Conservation (phyloP, 495 filamentous ascomycete species). For the Xylaria acuta region DNA sequence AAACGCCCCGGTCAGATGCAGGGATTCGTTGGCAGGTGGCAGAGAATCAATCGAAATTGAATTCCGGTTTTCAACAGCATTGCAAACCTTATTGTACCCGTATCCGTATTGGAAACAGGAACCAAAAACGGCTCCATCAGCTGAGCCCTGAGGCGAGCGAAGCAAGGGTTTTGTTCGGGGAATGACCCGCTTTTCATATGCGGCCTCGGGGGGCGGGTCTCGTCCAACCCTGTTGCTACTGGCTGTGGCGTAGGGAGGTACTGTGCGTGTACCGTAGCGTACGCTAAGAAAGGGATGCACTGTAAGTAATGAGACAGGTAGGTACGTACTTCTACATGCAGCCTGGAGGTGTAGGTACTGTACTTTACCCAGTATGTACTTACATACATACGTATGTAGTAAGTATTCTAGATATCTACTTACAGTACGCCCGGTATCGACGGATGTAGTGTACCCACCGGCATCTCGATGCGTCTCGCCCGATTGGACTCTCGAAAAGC, state of each 20-base stretch:
- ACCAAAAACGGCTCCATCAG: not conserved
- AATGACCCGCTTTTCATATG: not conserved
- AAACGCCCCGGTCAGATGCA: too few relatives aligned
- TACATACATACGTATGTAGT: too few relatives aligned
- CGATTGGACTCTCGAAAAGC: not conserved
- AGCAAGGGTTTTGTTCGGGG: not conserved
- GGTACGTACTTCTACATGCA: not conserved
- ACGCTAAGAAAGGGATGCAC: too few relatives aligned
- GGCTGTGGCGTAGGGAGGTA: not conserved
- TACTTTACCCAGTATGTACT: too few relatives aligned
- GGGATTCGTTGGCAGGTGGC: not conserved
- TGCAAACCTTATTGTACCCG: not conserved
- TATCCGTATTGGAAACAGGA: not conserved
- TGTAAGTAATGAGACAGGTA: too few relatives aligned
- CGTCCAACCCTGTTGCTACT: not conserved
- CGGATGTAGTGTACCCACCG: not conserved
- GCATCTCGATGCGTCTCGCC: not conserved
- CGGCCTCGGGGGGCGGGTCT: not conserved
- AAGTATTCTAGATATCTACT: not conserved
- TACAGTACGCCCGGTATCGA: not conserved
- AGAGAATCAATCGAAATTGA: not conserved
- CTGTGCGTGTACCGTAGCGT: not conserved
- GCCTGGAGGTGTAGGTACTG: too few relatives aligned
- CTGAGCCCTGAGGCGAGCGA: conserved; percentile 4
- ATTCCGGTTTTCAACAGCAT: not conserved